Evolutionary conservation across 2,329 filamentous ascomycete species (phyloP), one percentile per base, ranked within the genome.

Genomic region (Cordyceps farinosa): DNA sequence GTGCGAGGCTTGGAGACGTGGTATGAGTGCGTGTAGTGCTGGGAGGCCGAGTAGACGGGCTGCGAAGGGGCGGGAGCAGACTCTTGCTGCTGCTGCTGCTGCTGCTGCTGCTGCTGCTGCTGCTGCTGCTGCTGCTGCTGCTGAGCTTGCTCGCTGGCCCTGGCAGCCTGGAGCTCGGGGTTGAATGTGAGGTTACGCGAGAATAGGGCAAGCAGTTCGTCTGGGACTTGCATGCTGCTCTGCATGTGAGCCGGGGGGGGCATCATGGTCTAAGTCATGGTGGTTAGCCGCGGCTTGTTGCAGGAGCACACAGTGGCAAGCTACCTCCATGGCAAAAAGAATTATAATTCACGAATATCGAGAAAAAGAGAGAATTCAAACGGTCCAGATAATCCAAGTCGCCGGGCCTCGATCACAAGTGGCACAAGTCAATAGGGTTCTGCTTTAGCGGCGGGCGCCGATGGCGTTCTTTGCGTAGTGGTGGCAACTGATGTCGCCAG

Each of bases 191-290:
- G 84, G 73, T 90, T 90, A 68, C 86, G 87, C 58, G 89, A 84
- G 75, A 97, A 92, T 70, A 96, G 87, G 64, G 84, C 80, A n/a
- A 89, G 84, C 42, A 97, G 88, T 69, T 96, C 92, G 67, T 96
- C 90, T 73, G 93, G 87, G 70, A 87, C 84, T 75, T 89, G 86
- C 79, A 85, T 83, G 66, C 77, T 80, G 59, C 68, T 58, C 61
- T 71, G 68, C 47, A 67, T 59, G 62, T 64, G 69, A 71, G 74
- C 70, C 67, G 76, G 77, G 67, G 77, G 66, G 69, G 77, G 77
- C 65, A 74, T 76, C 77, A 79, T 79, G 55, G 63, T 69, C 70
- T 71, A 38, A 62, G 58, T 61, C 36, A 47, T 45, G 36, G 29
- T 52, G 27, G 38, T 58, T 58, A 58, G 61, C 38, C 45, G 36